Evolutionary conservation across 2,329 filamentous ascomycete genomes (phyloP).

Genomic region (Cordyceps cicadae): DNA sequence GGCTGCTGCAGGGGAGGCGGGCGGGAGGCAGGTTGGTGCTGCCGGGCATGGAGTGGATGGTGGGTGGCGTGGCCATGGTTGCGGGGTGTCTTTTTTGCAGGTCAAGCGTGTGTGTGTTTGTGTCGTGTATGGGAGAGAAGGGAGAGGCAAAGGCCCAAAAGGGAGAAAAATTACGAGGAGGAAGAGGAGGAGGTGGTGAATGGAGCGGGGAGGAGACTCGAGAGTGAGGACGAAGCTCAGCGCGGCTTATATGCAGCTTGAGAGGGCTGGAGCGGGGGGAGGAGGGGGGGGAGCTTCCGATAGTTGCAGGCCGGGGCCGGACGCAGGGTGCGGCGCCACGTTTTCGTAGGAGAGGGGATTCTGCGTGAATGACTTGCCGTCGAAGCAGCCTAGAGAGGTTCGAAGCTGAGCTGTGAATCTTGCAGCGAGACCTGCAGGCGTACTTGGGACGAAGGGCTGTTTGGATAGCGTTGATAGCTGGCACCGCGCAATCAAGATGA

Average conservation of each 20-base stretch:
- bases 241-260: too few species aligned
- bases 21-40: conserved; percentile 8
- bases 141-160: too few species aligned
- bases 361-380: too few species aligned
- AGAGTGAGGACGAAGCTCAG: too few species aligned
- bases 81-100: background rate
- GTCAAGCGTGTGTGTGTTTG: background rate
- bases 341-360: too few species aligned
- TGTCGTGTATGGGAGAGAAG: background rate
- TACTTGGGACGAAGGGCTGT: background rate
- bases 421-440: background rate
- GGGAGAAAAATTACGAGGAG: background rate
- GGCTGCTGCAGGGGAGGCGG: background rate
- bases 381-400: background rate
- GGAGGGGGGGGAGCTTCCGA: background rate
- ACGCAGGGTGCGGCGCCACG: background rate
- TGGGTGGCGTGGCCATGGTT: conserved; percentile 6
- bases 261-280: background rate
- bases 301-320: background rate
- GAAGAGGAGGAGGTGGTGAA: too few species aligned
- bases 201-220: too few species aligned
- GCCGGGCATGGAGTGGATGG: conserved; percentile 9
- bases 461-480: background rate
- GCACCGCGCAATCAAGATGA: too few species aligned
- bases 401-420: background rate